Evolutionary conservation across 73 alveolate species (phyloP).

Genomic region (Halteria grandinella): DNA sequence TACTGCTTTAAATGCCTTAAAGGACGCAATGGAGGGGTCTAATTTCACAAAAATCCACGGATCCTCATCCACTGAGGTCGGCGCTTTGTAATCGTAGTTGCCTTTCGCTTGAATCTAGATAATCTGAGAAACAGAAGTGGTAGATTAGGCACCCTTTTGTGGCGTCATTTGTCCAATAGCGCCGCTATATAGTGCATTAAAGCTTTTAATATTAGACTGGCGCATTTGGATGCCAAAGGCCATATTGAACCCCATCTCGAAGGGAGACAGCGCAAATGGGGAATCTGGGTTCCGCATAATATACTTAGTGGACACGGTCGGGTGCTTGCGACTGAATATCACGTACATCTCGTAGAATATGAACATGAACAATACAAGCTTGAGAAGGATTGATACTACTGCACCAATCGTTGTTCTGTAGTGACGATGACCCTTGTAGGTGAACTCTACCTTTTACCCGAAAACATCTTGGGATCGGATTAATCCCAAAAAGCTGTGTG

Average conservation of each 20-base stretch:
- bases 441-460: conserved; percentile 24
- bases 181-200: not conserved
- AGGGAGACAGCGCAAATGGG: not conserved
- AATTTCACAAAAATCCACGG: too few species aligned
- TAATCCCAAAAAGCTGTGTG: not conserved
- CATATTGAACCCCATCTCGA: conserved; percentile 8
- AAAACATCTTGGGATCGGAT: conserved; percentile 11
- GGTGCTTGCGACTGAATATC: conserved; percentile 6
- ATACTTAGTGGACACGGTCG: conserved; percentile 3
- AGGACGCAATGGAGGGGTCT: too few species aligned
- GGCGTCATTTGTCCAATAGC: not conserved
- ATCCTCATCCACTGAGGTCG: too few species aligned
- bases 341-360: conserved; percentile 19
- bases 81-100: too few species aligned
- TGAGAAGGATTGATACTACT: not conserved
- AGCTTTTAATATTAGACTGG: not conserved
- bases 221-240: conserved; percentile 57
- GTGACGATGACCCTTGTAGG: conserved; percentile 21
- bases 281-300: not conserved
- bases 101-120: too few species aligned
- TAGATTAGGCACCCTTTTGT: conserved; percentile 2
- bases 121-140: too few species aligned
- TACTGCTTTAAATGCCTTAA: too few species aligned
- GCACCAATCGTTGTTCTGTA: conserved; percentile 33
- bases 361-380: conserved; percentile 4